Percentiles rank a stretch among this genome's conserved stretches.
Conservation (phyloP, 2,329 filamentous ascomycete species). For the Fusarium cicatricum region DNA sequence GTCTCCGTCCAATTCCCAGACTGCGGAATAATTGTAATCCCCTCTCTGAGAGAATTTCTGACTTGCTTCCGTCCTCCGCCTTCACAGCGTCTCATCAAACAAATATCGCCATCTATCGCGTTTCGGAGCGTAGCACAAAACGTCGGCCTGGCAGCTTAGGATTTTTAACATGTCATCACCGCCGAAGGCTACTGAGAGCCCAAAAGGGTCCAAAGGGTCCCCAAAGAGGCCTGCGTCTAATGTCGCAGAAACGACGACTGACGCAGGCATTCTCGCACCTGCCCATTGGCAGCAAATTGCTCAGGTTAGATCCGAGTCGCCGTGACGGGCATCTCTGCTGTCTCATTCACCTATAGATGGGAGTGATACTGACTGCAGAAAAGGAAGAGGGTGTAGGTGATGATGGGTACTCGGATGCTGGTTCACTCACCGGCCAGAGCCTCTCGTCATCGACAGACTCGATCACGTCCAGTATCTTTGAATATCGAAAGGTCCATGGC, state of each 20-base stretch:
- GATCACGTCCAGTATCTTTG: not conserved
- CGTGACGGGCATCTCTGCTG: not conserved
- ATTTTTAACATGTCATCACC: not conserved
- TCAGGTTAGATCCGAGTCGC: not conserved
- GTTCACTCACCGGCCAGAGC: not conserved
- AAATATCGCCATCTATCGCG: not conserved
- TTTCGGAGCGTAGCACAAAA: too few species aligned
- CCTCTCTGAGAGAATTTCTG: not conserved
- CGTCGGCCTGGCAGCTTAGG: not conserved
- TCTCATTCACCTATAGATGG: not conserved
- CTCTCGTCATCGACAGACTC: constrained; percentile 2
- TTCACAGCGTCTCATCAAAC: not conserved
- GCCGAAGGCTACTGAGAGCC: not conserved
- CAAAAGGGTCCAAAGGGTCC: not conserved
- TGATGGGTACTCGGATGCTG: not conserved
- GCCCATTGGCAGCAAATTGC: not conserved
- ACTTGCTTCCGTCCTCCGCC: not conserved
- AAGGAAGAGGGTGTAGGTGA: not conserved
- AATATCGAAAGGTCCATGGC: constrained; percentile 3
- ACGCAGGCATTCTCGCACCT: not conserved
- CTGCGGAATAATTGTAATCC: not conserved
- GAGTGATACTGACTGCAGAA: not conserved
- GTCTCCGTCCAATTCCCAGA: not conserved
- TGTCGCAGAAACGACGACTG: not conserved
- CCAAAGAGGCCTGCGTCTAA: not conserved